A percentile compares a stretch with the other conserved stretches of the same genome.
Conservation (phyloP, 805 yeast species). For the Metschnikowia aberdeeniae region DNA sequence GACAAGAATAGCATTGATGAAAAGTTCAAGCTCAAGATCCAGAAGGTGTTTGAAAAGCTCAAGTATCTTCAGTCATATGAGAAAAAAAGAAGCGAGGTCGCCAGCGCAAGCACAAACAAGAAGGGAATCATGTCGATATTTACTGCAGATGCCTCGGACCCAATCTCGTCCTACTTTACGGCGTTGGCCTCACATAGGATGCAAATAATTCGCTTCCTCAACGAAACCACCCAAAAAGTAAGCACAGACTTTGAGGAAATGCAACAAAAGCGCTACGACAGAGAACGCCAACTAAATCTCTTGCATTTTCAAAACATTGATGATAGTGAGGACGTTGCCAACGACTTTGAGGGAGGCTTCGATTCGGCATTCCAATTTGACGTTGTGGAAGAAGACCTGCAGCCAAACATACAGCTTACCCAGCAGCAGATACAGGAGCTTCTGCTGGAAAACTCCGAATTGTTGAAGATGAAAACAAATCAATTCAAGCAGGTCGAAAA, state of each 20-base stretch:
- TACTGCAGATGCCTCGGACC: constrained; percentile 32
- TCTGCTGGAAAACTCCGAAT: constrained; percentile 55
- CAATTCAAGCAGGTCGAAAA: constrained; percentile 58
- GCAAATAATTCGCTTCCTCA: constrained; percentile 48
- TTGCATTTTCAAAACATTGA: constrained; percentile 41
- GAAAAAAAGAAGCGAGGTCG: constrained; percentile 32
- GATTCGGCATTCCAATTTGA: constrained; percentile 13
- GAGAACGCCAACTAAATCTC: constrained; percentile 34
- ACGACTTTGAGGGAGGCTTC: constrained; percentile 11
- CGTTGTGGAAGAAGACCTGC: constrained; percentile 6
- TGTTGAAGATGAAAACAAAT: constrained; percentile 52
- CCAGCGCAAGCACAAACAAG: constrained; percentile 11
- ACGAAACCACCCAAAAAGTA: constrained; percentile 38
- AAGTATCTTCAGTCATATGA: constrained; percentile 52
- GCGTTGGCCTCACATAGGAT: constrained; percentile 44
- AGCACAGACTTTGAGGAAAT: constrained; percentile 45
- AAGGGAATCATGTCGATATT: constrained; percentile 20
- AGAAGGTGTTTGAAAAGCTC: constrained; percentile 48
- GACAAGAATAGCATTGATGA: constrained; percentile 57
- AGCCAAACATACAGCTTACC: constrained; percentile 19
- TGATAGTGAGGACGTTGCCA: constrained; percentile 24
- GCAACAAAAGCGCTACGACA: constrained; percentile 45
- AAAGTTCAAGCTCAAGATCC: constrained; percentile 49
- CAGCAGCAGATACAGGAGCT: constrained; percentile 58
- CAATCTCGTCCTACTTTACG: constrained; percentile 24